Conservation (phyloP, 1,284 basidiomycete species). For the Sporisorium iseilematis-ciliati region DNA sequence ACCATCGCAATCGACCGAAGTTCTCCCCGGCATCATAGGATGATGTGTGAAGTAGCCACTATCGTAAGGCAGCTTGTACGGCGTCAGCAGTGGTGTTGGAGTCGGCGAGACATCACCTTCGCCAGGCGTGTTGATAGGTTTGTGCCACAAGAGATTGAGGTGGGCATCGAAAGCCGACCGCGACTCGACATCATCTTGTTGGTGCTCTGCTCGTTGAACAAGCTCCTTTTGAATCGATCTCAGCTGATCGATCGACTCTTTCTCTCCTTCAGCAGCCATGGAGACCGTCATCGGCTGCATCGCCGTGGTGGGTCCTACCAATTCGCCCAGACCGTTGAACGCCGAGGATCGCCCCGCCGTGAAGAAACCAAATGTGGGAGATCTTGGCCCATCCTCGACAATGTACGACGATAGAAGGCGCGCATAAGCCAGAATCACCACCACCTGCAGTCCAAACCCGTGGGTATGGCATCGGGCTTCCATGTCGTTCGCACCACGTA, state of each 20-base stretch:
- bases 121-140: not conserved
- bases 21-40: conserved; percentile 12
- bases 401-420: conserved; percentile 11
- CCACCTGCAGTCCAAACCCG: conserved; percentile 20
- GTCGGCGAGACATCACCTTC: not conserved
- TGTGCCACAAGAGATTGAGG: conserved; percentile 26
- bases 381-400: not conserved
- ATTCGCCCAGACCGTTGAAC: conserved; percentile 9
- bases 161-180: conserved; percentile 17
- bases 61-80: conserved; percentile 9
- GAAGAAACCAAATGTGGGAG: conserved; percentile 25
- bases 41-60: conserved; percentile 26
- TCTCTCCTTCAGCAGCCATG: not conserved
- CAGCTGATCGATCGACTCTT: conserved; percentile 3
- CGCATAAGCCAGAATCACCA: conserved; percentile 23
- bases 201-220: conserved; percentile 4
- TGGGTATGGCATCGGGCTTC: conserved; percentile 8
- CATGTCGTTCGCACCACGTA: not conserved
- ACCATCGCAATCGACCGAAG: not conserved
- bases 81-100: not conserved
- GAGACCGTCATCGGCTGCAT: conserved; percentile 28
- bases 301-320: conserved; percentile 15
- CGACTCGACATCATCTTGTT: conserved; percentile 6
- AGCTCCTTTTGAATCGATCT: conserved; percentile 15
- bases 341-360: conserved; percentile 18